Percentiles rank a stretch among this genome's conserved stretches.
Evolutionary conservation across 202 grass and related monocot genomes (phyloP).

Genomic region (Schoenoplectus tabernaemontani): DNA sequence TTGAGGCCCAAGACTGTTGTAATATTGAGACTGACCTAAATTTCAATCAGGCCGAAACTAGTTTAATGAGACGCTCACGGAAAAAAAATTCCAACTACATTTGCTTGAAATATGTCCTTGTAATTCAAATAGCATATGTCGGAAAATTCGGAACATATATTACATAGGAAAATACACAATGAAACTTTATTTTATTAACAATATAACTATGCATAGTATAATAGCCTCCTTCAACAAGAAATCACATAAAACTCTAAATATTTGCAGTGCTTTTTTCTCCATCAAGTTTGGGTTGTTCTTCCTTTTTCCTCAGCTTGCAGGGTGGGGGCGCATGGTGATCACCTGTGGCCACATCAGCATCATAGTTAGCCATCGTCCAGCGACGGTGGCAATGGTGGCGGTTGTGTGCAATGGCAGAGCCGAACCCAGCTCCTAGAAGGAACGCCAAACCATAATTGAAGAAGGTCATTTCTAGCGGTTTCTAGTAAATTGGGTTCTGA

Average conservation of each 20-base stretch:
- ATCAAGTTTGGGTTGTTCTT: slow-evolving; percentile 15
- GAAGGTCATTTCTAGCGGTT: slow-evolving; percentile 27
- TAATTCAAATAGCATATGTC: no score
- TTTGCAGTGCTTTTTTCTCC: slow-evolving; percentile 1
- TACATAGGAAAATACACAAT: not conserved
- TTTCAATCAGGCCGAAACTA: not conserved
- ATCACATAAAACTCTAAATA: not conserved
- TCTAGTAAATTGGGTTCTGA: not conserved
- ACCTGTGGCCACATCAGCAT: not conserved
- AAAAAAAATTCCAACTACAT: not conserved
- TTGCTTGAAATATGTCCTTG: no score
- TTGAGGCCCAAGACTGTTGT: not conserved
- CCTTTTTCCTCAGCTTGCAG: slow-evolving; percentile 16
- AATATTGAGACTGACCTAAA: not conserved
- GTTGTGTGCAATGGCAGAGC: not conserved
- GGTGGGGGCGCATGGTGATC: not conserved
- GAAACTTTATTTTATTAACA: no score
- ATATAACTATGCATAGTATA: no score
- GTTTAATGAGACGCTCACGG: not conserved
- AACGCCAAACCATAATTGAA: slow-evolving; percentile 38
- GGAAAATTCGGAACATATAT: not conserved
- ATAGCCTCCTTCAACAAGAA: not conserved
- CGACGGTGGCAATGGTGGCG: not conserved
- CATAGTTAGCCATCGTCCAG: not conserved
- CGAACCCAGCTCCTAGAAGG: slow-evolving; percentile 38